A percentile compares a stretch with the other conserved stretches of the same genome.
Evolutionary conservation across 2,329 filamentous ascomycete species (phyloP).

Genomic region (Penicillium sp.): DNA sequence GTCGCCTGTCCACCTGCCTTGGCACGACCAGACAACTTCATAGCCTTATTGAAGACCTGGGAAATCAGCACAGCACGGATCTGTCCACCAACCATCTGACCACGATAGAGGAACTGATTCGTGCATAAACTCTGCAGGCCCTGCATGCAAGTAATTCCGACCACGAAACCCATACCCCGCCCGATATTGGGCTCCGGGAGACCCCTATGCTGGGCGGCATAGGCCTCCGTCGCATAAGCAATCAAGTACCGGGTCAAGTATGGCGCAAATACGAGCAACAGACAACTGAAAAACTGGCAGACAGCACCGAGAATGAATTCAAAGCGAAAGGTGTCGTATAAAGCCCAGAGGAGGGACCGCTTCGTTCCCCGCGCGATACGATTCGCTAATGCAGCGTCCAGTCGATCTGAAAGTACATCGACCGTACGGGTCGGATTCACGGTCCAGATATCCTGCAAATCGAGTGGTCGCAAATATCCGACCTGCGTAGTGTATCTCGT

Average conservation of each 20-base stretch:
- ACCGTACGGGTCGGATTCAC: conserved; percentile 82
- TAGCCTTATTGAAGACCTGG: conserved; percentile 87
- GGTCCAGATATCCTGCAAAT: conserved; percentile 82
- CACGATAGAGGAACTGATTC: conserved; percentile 90
- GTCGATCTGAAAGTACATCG: conserved; percentile 67
- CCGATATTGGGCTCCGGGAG: conserved; percentile 68
- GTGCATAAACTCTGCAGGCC: conserved; percentile 76
- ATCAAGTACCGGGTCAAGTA: conserved; percentile 87
- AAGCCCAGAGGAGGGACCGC: conserved; percentile 74
- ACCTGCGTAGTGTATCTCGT: conserved; percentile 53
- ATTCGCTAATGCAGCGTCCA: conserved; percentile 70
- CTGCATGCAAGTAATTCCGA: conserved; percentile 87
- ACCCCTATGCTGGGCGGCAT: conserved; percentile 60
- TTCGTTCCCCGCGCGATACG: conserved; percentile 70
- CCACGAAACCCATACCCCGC: conserved; percentile 76
- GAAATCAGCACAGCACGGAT: conserved; percentile 79
- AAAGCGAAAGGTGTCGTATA: conserved; percentile 82
- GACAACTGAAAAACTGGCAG: conserved; percentile 71
- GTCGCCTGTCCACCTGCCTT: conserved; percentile 74
- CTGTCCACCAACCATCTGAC: conserved; percentile 90
- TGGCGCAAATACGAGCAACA: conserved; percentile 78
- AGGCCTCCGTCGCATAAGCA: conserved; percentile 79
- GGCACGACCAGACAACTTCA: conserved; percentile 84
- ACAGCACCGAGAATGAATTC: conserved; percentile 86
- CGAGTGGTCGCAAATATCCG: conserved; percentile 82